Percentiles rank a stretch among this genome's conserved stretches.
Conservation (phyloP, 2,329 filamentous ascomycete genomes). For the Talaromyces rugulosus region DNA sequence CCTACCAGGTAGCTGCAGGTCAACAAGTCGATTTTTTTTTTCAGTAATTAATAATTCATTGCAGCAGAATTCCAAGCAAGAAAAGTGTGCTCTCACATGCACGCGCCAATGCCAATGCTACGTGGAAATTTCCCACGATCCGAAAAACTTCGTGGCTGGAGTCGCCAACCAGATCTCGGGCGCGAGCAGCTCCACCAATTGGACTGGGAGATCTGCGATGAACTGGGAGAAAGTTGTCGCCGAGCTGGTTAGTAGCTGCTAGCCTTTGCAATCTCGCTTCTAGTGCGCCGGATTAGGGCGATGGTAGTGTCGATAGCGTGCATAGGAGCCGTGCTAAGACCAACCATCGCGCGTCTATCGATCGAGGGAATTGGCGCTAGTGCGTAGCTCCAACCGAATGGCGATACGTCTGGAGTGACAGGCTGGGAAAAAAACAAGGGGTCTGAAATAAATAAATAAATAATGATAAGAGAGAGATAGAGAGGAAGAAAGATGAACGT, state of each 20-base stretch:
- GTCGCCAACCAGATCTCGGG: not conserved
- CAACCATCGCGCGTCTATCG: not conserved
- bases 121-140: too few species aligned
- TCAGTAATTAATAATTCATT: too few species aligned
- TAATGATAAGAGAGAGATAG: too few species aligned
- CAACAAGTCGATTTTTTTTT: not conserved
- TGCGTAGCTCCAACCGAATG: not conserved
- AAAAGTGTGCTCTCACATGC: not conserved
- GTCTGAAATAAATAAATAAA: too few species aligned
- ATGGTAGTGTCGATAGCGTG: not conserved
- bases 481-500: too few species aligned
- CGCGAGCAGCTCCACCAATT: not conserved
- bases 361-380: not conserved
- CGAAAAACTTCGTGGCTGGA: not conserved
- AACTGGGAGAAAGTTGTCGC: not conserved
- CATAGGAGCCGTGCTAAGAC: not conserved
- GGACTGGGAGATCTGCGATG: not conserved
- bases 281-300: not conserved
- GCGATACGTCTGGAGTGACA: too few species aligned
- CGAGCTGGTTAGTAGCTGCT: not conserved
- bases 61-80: too few species aligned
- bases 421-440: too few species aligned
- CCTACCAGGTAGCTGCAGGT: not conserved
- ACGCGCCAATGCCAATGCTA: not conserved
- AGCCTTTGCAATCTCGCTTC: not conserved